Evolutionary conservation across 2,329 filamentous ascomycete species (phyloP).

Genomic region (Aspergillus latus): DNA sequence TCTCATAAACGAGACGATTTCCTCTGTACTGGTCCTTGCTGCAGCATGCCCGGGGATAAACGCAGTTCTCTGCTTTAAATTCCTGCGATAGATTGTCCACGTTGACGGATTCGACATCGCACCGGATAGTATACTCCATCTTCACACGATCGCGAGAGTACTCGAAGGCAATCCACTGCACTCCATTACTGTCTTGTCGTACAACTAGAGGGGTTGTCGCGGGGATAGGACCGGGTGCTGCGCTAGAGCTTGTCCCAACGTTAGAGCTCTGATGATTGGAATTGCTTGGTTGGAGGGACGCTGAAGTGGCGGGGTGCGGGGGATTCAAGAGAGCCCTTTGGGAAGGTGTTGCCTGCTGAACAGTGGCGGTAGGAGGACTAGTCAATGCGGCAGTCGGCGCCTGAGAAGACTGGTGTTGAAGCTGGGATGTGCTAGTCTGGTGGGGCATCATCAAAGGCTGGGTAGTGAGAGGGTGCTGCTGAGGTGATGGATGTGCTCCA

Average conservation of each 20-base stretch:
- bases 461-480: constrained; percentile 57
- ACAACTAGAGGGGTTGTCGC: constrained; percentile 94
- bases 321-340: constrained; percentile 40
- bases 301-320: constrained; percentile 50
- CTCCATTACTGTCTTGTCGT: constrained; percentile 89
- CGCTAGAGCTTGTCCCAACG: constrained; percentile 75
- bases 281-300: constrained; percentile 48
- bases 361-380: constrained; percentile 55
- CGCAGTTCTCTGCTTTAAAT: constrained; percentile 98
- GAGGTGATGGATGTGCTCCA: constrained; percentile 54
- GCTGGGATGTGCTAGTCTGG: constrained; percentile 39
- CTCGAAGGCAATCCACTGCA: constrained; percentile 98
- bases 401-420: constrained; percentile 42
- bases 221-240: constrained; percentile 92
- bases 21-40: constrained; percentile 94
- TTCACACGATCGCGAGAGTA: constrained; percentile 96
- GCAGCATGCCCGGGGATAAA: constrained; percentile 93
- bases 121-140: constrained; percentile 99
- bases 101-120: constrained; percentile 94
- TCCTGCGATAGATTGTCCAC: constrained; percentile 82
- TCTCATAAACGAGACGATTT: constrained; percentile 94
- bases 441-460: constrained; percentile 55
- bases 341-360: constrained; percentile 36
- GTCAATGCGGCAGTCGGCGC: constrained; percentile 61
- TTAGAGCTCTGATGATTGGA: constrained; percentile 38